phyloP scores from a whole-genome alignment of 768 basidiomycete species.

The Naganishia antarctica region DNA sequence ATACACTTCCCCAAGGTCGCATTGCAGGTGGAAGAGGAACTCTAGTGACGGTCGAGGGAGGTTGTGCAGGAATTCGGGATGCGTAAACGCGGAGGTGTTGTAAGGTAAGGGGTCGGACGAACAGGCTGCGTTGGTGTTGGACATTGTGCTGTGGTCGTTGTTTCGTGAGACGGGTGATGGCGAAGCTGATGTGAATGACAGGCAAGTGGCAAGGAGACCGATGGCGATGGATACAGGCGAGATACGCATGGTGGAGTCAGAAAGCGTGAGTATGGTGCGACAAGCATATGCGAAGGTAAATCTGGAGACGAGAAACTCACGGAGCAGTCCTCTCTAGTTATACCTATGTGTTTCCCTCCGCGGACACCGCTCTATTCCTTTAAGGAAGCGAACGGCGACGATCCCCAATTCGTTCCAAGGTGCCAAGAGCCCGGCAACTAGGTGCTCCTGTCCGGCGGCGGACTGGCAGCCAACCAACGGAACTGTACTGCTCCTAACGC shows the following conservation, averaged over 20 bases:
- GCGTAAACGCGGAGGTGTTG: constrained; percentile 23
- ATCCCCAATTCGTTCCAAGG: too few species aligned
- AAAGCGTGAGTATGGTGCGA: too few species aligned
- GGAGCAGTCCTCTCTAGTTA: too few species aligned
- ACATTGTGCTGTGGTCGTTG: background rate
- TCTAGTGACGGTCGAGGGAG: constrained; percentile 29
- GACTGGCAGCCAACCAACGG: too few species aligned
- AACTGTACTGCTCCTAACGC: too few species aligned
- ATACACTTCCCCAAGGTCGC: constrained; percentile 36
- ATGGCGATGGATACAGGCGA: background rate
- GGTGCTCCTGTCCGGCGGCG: too few species aligned
- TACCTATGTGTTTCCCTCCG: too few species aligned
- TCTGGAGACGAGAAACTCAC: too few species aligned
- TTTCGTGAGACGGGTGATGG: background rate
- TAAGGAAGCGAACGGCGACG: too few species aligned
- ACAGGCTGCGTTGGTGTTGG: background rate
- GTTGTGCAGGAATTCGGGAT: constrained; percentile 28
- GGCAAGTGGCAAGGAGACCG: background rate
- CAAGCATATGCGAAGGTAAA: too few species aligned
- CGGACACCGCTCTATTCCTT: too few species aligned
- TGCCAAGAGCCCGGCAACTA: too few species aligned
- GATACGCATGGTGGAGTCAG: constrained; percentile 5
- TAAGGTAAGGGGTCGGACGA: background rate
- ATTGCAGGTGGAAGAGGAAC: constrained; percentile 41
- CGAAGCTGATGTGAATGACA: background rate